These are phyloP conservation scores for Anthracocystis walkeri DNA, from an alignment of 1,284 basidiomycete genomes.

Conservation along the genomic window DNA sequence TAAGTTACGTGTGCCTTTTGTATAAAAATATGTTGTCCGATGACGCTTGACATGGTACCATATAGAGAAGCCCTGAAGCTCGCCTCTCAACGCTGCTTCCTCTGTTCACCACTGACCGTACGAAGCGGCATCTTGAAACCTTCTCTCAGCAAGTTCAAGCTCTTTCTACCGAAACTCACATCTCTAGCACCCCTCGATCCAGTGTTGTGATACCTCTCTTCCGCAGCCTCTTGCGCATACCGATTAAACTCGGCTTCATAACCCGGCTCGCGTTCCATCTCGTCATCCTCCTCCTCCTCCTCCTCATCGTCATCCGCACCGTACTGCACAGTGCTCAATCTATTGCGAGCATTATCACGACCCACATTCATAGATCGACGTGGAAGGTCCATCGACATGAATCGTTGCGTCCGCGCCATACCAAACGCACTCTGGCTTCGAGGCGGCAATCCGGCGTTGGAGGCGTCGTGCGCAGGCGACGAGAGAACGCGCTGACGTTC, in stretches of 20 bases:
- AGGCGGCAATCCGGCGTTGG: constrained; percentile 17
- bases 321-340: constrained; percentile 24
- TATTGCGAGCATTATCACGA: constrained; percentile 11
- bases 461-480: constrained; percentile 24
- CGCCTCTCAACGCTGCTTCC: constrained; percentile 8
- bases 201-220: constrained; percentile 14
- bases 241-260: constrained; percentile 50
- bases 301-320: constrained; percentile 32
- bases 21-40: neutral
- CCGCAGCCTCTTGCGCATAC: constrained; percentile 41
- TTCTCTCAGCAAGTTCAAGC: constrained; percentile 43
- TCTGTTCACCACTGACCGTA: constrained; percentile 7
- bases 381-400: constrained; percentile 44
- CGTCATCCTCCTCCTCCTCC: constrained; percentile 37
- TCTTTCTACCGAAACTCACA: constrained; percentile 47
- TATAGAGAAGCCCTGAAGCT: neutral
- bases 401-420: constrained; percentile 43
- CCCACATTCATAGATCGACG: constrained; percentile 38
- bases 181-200: constrained; percentile 14
- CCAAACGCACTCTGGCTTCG: constrained; percentile 57
- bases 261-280: constrained; percentile 43
- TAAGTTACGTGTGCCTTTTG: constrained; percentile 1
- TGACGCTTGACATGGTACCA: neutral
- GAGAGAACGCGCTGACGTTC: constrained; percentile 49
- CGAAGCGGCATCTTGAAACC: constrained; percentile 39